Evolutionary conservation across 2,329 filamentous ascomycete species (phyloP).

Genomic region (Monilinia vaccinii-corymbosi): DNA sequence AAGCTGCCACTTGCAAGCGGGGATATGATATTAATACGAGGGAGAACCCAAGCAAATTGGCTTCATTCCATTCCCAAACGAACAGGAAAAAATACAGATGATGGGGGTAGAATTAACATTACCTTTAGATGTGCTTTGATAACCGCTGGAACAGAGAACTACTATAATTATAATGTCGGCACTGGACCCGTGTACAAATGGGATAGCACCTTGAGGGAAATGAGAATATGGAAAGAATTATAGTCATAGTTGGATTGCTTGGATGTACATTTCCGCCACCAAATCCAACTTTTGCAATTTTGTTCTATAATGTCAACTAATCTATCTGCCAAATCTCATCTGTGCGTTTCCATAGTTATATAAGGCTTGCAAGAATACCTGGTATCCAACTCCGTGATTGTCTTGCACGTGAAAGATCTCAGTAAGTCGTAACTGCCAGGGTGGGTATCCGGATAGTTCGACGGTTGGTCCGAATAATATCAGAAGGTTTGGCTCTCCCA

Average conservation of each 20-base stretch:
- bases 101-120: conserved; percentile 64
- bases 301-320: neutral
- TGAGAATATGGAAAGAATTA: conserved; percentile 24
- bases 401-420: conserved; percentile 81
- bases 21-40: conserved; percentile 74
- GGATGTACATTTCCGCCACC: neutral
- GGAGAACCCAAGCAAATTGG: conserved; percentile 67
- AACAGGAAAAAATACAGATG: conserved; percentile 51
- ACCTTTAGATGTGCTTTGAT: conserved; percentile 66
- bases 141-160: conserved; percentile 68
- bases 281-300: neutral
- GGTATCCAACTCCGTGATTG: conserved; percentile 81
- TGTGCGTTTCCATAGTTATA: conserved; percentile 80
- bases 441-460: conserved; percentile 83
- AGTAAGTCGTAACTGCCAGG: conserved; percentile 90
- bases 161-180: conserved; percentile 77
- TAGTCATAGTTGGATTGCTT: conserved; percentile 11
- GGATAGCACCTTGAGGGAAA: conserved; percentile 45
- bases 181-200: conserved; percentile 59
- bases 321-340: conserved; percentile 56
- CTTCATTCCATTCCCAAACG: conserved; percentile 71
- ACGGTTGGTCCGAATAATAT: conserved; percentile 80
- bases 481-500: conserved; percentile 82
- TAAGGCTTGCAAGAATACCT: conserved; percentile 79
- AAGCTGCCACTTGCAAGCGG: conserved; percentile 52